Evolutionary conservation across 768 basidiomycete genomes (phyloP), one percentile per base, ranked within the genome.

Genomic region (Mycena crocata): DNA sequence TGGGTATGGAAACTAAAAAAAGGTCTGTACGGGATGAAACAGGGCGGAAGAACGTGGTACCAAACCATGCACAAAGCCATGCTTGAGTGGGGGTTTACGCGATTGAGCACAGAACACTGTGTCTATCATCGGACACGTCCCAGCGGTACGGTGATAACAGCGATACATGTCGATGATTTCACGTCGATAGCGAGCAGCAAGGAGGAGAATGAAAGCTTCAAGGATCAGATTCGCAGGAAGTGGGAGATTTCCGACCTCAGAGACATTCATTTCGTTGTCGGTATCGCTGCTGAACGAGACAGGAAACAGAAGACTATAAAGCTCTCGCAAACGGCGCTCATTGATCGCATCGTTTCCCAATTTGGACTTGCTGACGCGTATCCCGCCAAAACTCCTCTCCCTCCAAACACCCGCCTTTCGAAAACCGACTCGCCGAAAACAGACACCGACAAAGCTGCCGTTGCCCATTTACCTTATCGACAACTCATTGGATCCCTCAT

Each of bases 1-100:
- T 42, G 39, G 54, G 39, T 56, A 5, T 78, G 76, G 76, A 57
- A 66, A 23, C 45, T 80, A 2, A 31, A 70, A 26, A 48, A 71
- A 14, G 71, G 75, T 1, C 64, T 83, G 0, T 84, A 83, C 48
- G 77, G 83, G 0, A 76, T 84, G 71, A 81, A 81, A 48, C 83
- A 84, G 66, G 55, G 70, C 70, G 10, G 78, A 0, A 45, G 72
- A 1, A 60, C 76, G 7, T 85, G 81, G 78, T 80, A 85, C 61
- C 67, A 78, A 31, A 77, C 72, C 0, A 56, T 82, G 48, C 60
- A 80, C 24, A 55, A 71, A 0, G 71, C 71, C 0, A 72, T 85
- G 64, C 17, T 70, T 0, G 35, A 68, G 0, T 74, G 78, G 69
- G 78, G 77, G 0, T 84, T 84, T 55, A 75, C 57, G 0, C 55